Evolutionary conservation across 2,329 filamentous ascomycete species (phyloP), one percentile per base, ranked within the genome.

Genomic region (Xylaria sp.): DNA sequence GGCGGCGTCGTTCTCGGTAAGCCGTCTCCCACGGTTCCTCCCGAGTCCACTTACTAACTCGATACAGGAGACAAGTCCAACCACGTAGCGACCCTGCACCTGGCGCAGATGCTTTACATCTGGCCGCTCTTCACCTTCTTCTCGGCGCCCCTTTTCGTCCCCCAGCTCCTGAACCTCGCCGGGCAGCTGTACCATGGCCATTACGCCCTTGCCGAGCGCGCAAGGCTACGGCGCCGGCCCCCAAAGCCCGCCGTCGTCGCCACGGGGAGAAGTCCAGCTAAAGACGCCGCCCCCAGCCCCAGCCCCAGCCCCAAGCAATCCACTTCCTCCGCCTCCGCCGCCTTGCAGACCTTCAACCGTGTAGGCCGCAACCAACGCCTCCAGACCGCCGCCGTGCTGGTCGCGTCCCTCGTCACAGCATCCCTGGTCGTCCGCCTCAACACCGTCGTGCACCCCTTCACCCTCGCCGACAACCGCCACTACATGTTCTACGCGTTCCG

Each of bases 401-500:
- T 70, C 7, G 59, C 61, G 1, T 74, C 74, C 2, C 43, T 78
- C 0, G 50, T 66, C 6, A 51, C 73, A 7, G 78, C 79, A 0
- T 42, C 76, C 2, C 62, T 69, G 11, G 70, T 85, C 18, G 85
- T 97, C 20, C 83, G 84, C 58, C 88, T 83, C 79, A 97, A 97
- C 78, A 99, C 94, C 29, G 88, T 96, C 59, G 84, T 97, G 40
- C 94, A 99, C 68, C 93, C 94, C 0, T 99, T 97, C 70, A 96
- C 92, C 0, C 82, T 97, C 1, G 94, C 94, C 29, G 94, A 99
- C 72, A 99, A 99, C 72, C 82, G 94, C 2, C 94, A 99, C 71
- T 99, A 96, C 76, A 88, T 96, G 71, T 99, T 99, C 72, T 99
- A 99, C 74, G 78, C 96, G 56, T 99, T 99, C 77, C 87, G 92